These are phyloP conservation scores for Fusarium humuli DNA, from an alignment of 2,329 filamentous ascomycete genomes.

Conservation along the genomic window DNA sequence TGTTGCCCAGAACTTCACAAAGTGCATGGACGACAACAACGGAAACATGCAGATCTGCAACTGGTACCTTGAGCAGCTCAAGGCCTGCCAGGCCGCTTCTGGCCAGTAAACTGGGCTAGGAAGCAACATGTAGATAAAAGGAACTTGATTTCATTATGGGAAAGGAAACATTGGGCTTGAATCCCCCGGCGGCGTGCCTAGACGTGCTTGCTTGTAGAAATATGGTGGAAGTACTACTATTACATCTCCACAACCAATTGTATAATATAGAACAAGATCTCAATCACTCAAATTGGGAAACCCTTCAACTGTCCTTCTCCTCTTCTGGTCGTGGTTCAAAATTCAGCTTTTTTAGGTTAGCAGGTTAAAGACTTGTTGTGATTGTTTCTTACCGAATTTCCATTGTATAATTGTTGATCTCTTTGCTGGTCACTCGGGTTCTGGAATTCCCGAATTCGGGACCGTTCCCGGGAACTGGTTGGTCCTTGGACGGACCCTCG, in stretches of 20 bases:
- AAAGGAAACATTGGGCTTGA: slow-evolving; percentile 32
- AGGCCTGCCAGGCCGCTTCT: slow-evolving; percentile 85
- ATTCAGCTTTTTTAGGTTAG: slow-evolving; percentile 66
- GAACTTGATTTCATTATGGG: slow-evolving; percentile 9
- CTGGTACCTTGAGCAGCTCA: slow-evolving; percentile 98
- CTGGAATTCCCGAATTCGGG: slow-evolving; percentile 47
- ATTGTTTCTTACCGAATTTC: slow-evolving; percentile 78
- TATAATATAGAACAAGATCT: slow-evolving; percentile 47
- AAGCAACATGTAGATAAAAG: slow-evolving; percentile 11
- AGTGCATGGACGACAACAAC: slow-evolving; percentile 95
- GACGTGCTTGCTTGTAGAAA: slow-evolving; percentile 42
- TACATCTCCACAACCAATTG: slow-evolving; percentile 45
- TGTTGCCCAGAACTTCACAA: slow-evolving; percentile 87
- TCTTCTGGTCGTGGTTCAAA: slow-evolving; percentile 75
- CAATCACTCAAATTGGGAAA: slow-evolving; percentile 43
- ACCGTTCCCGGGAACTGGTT: slow-evolving; percentile 39
- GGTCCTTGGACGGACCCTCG: not conserved
- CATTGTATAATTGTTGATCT: slow-evolving; percentile 86
- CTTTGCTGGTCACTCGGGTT: slow-evolving; percentile 66
- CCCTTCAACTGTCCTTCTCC: slow-evolving; percentile 51
- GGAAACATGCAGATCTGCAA: slow-evolving; percentile 96
- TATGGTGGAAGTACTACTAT: slow-evolving; percentile 34
- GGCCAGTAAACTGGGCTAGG: slow-evolving; percentile 65
- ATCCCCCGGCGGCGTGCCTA: slow-evolving; percentile 40
- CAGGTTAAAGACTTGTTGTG: not conserved